Conservation (phyloP, 371 early-diverging fungal species). For the Ordospora pajunii region DNA sequence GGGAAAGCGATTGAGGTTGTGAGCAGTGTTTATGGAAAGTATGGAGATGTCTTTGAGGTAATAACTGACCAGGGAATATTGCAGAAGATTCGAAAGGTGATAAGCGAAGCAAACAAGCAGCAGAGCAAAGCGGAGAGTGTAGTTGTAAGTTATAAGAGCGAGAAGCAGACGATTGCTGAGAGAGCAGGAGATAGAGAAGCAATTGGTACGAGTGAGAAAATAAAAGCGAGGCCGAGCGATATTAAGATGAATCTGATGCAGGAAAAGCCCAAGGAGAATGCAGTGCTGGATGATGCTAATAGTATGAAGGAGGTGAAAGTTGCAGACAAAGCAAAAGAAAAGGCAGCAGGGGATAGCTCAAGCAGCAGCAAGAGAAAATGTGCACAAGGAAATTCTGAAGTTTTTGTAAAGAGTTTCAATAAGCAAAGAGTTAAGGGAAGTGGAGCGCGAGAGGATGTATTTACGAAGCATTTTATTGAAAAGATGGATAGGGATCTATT, state of each 20-base stretch:
- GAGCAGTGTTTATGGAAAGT: not conserved
- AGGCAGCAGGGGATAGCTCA: not conserved
- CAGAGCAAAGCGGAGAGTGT: not conserved
- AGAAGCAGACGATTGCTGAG: too few species aligned
- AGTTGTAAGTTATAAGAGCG: too few species aligned
- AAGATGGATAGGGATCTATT: constrained; percentile 9
- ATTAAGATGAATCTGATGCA: too few species aligned
- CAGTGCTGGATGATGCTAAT: not conserved
- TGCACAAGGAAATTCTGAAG: not conserved
- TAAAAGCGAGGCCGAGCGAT: not conserved
- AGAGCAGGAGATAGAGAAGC: not conserved
- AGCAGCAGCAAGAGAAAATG: not conserved
- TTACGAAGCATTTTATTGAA: constrained; percentile 23
- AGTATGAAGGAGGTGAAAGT: too few species aligned
- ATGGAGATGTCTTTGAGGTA: not conserved
- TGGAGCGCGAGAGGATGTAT: not conserved
- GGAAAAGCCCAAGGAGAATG: not conserved
- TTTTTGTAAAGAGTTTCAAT: not conserved
- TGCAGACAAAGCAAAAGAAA: not conserved
- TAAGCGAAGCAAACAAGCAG: not conserved
- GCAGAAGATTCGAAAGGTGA: not conserved
- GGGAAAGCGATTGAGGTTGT: constrained; percentile 6
- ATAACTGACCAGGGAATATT: not conserved
- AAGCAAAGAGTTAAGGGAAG: not conserved
- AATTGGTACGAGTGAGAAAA: not conserved